These are phyloP conservation scores for Plasmodium reichenowi DNA, from an alignment of 169 alveolate genomes.

Conservation along the genomic window DNA sequence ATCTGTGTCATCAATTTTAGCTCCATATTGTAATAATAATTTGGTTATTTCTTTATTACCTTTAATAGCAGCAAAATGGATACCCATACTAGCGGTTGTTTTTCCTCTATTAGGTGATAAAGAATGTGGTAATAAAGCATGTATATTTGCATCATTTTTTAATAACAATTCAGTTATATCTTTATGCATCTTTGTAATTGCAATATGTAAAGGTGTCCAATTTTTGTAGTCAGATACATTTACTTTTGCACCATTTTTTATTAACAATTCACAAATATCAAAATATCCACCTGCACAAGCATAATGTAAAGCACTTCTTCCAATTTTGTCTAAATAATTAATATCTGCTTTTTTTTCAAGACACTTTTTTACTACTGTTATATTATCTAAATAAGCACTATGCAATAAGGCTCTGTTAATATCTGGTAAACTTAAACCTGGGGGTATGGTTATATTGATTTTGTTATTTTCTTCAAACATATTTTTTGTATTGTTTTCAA, in stretches of 20 bases:
- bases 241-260: slow-evolving; percentile 84
- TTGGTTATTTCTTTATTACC: slow-evolving; percentile 87
- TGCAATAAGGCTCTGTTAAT: slow-evolving; percentile 78
- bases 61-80: slow-evolving; percentile 91
- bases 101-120: slow-evolving; percentile 90
- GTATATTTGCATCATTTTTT: slow-evolving; percentile 83
- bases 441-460: slow-evolving; percentile 46
- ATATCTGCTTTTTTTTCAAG: slow-evolving; percentile 80
- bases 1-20: slow-evolving; percentile 85
- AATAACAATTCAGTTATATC: slow-evolving; percentile 85
- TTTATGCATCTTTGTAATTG: slow-evolving; percentile 88
- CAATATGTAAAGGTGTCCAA: slow-evolving; percentile 91
- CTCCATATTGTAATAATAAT: slow-evolving; percentile 82
- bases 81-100: slow-evolving; percentile 86
- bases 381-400: slow-evolving; percentile 88
- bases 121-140: slow-evolving; percentile 85
- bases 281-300: slow-evolving; percentile 89
- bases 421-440: slow-evolving; percentile 75
- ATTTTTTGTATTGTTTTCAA: slow-evolving; percentile 10
- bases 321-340: slow-evolving; percentile 87
- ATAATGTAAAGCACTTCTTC: slow-evolving; percentile 91
- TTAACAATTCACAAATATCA: slow-evolving; percentile 81
- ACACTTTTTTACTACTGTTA: slow-evolving; percentile 79
- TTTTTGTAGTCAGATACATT: slow-evolving; percentile 86
- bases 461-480: slow-evolving; percentile 25